Evolutionary conservation across 306 rosid genomes (phyloP), one percentile per base, ranked within the genome.

Genomic region (Elaeagnus macrophylla): DNA sequence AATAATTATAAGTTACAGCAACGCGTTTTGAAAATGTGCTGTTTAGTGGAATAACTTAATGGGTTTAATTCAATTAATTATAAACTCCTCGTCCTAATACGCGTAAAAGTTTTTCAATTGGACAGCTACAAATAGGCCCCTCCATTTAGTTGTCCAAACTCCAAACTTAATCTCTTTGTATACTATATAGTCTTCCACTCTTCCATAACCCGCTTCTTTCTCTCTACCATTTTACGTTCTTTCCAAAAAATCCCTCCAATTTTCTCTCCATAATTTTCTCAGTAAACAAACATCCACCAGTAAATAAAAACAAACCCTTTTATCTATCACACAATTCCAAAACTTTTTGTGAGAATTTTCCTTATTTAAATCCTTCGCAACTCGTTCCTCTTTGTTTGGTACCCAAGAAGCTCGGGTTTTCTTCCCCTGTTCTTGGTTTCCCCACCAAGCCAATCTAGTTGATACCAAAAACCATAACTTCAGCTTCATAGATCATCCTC

Each of bases 311-410:
- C 46, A 9, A 7, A 10, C 57, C 11, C 64, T 45, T 16, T 19
- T 19, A 46, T 20, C 13, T 42, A 3, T 56, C 49, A 13, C 32
- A 41, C 59, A 17, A 77, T 72, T 81, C 89, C 86, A 79, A 57
- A 81, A 37, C 65, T 83, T 72, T 61, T 73, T 38, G 39, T 48
- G 5, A 68, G 67, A 51, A 77, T 77, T 66, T 75, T 78, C 75
- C 82, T 68, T 67, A 69, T 68, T 61, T 78, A 76, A 78, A 74
- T 67, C 59, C 65, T 83, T 61, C 54, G 67, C 14, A 51, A 52
- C 51, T 67, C 79, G 4, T 25, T 25, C 10, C 69, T 79, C 61
- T 72, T 12, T 66, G 37, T 46, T 65, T 75, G 35, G 62, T 65
- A 9, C 81, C 81, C 19, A 74, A 70, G 43, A 67, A 72, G 15